Base-by-base conservation (phyloP, 2,329 filamentous ascomycete genomes). In the Pseudogymnoascus sp. region DNA sequence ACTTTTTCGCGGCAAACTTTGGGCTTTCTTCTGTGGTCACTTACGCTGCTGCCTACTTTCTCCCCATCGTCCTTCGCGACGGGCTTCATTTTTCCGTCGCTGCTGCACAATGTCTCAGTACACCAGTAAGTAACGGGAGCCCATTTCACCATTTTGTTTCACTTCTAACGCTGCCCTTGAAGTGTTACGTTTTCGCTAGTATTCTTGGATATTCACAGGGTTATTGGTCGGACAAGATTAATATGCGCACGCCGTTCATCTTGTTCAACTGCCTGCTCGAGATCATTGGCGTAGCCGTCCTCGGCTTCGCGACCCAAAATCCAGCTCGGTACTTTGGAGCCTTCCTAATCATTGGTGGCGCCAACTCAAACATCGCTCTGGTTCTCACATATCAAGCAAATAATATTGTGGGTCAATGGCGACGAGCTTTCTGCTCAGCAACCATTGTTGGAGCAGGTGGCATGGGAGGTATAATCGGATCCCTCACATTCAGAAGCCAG, bases 331-430 rank as follows among this genome's bases (percentile, higher is more conserved):
- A 84, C 66, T 80, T 83, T 55, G 84, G 83, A 9, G 81, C 85
- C 45, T 66, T 59, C 25, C n/a, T 59, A 14, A 37, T 37, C 28
- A 59, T 37, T 33, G 33, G 28, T 18, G 52, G 52, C 21, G 52
- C 52, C 52, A 92, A 92, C 74, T 83, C 87, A 67, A 95, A 95
- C 72, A 80, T 93, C 4, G 91, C 91, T 0, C 80, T 85, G 2
- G 80, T 84, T 49, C 85, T 96, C 78, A 83, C 89, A 0, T 95
- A 91, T 77, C 90, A 93, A 77, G 89, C 90, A 40, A 93, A 93
- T 77, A 95, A 95, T 75, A 87, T 96, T 71, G 86, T 90, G 60
- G 91, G 90, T 0, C 90, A 95, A 76, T 96, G 90, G 90, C 95
- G 93, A 78, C 85, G 91, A 59, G 90, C 90, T 1, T 87, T 95